These are phyloP conservation scores for Colletotrichum sp. DNA, from an alignment of 2,329 filamentous ascomycete genomes.

Conservation along the genomic window DNA sequence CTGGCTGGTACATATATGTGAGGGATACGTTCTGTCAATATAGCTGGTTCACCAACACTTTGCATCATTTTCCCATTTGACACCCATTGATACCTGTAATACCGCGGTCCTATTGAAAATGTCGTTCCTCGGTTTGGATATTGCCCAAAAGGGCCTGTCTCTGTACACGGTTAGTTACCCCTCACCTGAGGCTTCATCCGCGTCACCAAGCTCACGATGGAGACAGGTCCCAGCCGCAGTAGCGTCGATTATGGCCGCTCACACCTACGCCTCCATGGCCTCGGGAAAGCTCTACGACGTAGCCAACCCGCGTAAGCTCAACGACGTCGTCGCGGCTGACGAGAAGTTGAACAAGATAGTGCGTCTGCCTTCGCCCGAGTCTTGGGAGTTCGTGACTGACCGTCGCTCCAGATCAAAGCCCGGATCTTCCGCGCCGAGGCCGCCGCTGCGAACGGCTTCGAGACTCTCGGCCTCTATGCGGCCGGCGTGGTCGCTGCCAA, in stretches of 20 bases:
- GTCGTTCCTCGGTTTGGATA: constrained; percentile 34
- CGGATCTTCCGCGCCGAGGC: constrained; percentile 58
- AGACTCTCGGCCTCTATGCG: constrained; percentile 48
- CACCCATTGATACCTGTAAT: neutral
- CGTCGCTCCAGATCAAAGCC: constrained; percentile 51
- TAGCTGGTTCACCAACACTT: neutral
- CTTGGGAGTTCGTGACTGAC: neutral
- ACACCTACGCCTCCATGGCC: constrained; percentile 33
- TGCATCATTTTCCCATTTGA: neutral
- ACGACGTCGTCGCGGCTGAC: constrained; percentile 33
- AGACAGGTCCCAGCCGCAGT: constrained; percentile 48
- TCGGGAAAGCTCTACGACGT: constrained; percentile 40
- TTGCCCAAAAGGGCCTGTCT: constrained; percentile 38
- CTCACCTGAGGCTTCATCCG: neutral
- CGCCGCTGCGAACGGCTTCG: constrained; percentile 47
- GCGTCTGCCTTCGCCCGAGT: neutral
- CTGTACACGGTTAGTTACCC: constrained; percentile 31
- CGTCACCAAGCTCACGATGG: neutral
- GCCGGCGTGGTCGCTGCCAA: constrained; percentile 51
- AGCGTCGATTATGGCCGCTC: constrained; percentile 37
- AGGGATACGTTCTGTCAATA: neutral
- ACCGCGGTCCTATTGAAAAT: neutral
- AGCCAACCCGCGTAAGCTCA: constrained; percentile 41
- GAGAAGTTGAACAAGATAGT: constrained; percentile 33
- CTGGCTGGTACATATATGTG: neutral